A percentile compares a stretch with the other conserved stretches of the same genome.
These are phyloP conservation scores for Aspergillus melleus DNA, from an alignment of 2,329 filamentous ascomycete genomes.

Conservation along the genomic window DNA sequence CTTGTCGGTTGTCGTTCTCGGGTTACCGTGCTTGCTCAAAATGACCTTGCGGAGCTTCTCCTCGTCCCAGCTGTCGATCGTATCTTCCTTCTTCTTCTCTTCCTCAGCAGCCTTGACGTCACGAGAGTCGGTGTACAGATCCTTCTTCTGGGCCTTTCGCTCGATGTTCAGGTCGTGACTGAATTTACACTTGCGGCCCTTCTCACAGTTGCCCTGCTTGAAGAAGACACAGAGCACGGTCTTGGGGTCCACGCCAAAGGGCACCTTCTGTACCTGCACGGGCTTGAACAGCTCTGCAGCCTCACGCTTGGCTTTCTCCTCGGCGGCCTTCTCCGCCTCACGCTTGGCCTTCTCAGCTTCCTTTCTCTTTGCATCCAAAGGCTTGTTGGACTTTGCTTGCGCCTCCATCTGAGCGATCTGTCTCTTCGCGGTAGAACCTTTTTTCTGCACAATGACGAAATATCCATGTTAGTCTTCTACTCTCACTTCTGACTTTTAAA, in stretches of 20 bases:
- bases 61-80: slow-evolving; percentile 96
- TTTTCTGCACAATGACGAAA: slow-evolving; percentile 62
- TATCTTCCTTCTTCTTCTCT: slow-evolving; percentile 78
- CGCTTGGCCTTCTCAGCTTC: slow-evolving; percentile 63
- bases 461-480: slow-evolving; percentile 18
- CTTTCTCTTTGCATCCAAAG: slow-evolving; percentile 84
- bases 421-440: slow-evolving; percentile 85
- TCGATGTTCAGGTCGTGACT: slow-evolving; percentile 86
- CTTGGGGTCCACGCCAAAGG: slow-evolving; percentile 97
- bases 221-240: slow-evolving; percentile 94
- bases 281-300: slow-evolving; percentile 82
- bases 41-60: slow-evolving; percentile 91
- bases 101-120: slow-evolving; percentile 67
- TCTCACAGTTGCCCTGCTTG: slow-evolving; percentile 97
- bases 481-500: slow-evolving; percentile 2
- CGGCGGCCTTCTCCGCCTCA: slow-evolving; percentile 87
- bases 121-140: slow-evolving; percentile 82
- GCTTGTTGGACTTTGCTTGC: slow-evolving; percentile 71
- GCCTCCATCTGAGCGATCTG: slow-evolving; percentile 81
- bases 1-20: slow-evolving; percentile 92
- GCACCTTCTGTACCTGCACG: slow-evolving; percentile 94
- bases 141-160: slow-evolving; percentile 88
- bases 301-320: slow-evolving; percentile 81
- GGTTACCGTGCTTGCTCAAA: slow-evolving; percentile 94
- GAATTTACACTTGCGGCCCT: slow-evolving; percentile 98